Conservation (phyloP, 345 rosid species). For the Camelina neglecta region DNA sequence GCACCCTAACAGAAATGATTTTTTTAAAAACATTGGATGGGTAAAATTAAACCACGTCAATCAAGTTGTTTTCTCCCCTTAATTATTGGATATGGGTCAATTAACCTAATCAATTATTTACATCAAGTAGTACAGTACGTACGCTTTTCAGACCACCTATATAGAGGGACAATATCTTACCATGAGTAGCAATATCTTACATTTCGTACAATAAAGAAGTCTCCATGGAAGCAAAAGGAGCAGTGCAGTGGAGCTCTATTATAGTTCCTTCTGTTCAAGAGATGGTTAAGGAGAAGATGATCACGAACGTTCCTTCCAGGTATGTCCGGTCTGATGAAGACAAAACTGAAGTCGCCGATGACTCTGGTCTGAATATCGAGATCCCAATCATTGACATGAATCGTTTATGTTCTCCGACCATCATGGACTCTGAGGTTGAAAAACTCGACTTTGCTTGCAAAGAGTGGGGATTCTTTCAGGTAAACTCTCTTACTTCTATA, state of each 20-base stretch:
- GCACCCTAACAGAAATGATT: no score
- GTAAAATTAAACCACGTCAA: neutral
- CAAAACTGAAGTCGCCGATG: conserved; percentile 10
- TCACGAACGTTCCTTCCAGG: conserved; percentile 38
- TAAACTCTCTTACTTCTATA: neutral
- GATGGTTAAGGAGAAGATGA: conserved; percentile 35
- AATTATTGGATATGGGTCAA: neutral
- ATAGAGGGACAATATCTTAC: neutral
- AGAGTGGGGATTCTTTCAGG: conserved; percentile 21
- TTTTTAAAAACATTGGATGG: no score
- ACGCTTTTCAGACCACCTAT: neutral
- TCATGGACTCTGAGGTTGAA: conserved; percentile 36
- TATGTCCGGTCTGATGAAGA: conserved; percentile 28
- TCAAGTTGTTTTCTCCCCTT: neutral
- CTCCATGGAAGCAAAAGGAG: conserved; percentile 36
- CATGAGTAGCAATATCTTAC: neutral
- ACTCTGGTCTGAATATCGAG: neutral
- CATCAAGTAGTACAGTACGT: neutral
- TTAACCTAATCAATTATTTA: neutral
- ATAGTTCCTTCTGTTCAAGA: conserved; percentile 42
- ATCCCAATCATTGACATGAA: conserved; percentile 43
- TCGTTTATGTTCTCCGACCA: conserved; percentile 17
- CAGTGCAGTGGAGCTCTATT: conserved; percentile 33
- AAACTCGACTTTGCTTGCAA: conserved; percentile 61
- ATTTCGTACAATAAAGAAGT: neutral